These are phyloP conservation scores for Candida corydali DNA, from an alignment of 805 yeast genomes.

Conservation along the genomic window DNA sequence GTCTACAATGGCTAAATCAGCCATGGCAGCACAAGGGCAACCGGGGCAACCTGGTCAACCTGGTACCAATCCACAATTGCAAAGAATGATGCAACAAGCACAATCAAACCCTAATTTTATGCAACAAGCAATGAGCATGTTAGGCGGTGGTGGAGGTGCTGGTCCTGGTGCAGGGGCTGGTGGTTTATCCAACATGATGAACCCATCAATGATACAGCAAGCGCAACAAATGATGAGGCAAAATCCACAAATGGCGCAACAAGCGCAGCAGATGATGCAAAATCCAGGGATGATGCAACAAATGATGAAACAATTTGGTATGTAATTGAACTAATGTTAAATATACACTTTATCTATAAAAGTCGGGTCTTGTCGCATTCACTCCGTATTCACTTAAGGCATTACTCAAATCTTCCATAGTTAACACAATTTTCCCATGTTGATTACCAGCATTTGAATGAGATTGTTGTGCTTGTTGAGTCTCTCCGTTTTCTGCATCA, in stretches of 20 bases:
- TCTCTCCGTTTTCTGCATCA: slow-evolving; percentile 28
- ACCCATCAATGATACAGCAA: slow-evolving; percentile 46
- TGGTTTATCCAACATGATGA: slow-evolving; percentile 53
- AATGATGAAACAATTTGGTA: slow-evolving; percentile 73
- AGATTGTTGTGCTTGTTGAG: slow-evolving; percentile 31
- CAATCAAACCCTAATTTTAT: slow-evolving; percentile 47
- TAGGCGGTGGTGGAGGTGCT: slow-evolving; percentile 50
- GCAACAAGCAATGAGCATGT: slow-evolving; percentile 63
- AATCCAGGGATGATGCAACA: slow-evolving; percentile 45
- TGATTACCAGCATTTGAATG: slow-evolving; percentile 45
- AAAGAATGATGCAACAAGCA: slow-evolving; percentile 53
- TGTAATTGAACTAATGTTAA: slow-evolving; percentile 32
- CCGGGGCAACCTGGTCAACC: slow-evolving; percentile 6
- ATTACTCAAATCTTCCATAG: slow-evolving; percentile 89
- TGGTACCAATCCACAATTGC: slow-evolving; percentile 39
- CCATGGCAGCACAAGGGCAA: slow-evolving; percentile 38
- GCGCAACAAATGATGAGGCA: slow-evolving; percentile 45
- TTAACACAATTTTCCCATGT: slow-evolving; percentile 77
- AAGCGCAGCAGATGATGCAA: slow-evolving; percentile 45
- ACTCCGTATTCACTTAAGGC: slow-evolving; percentile 92
- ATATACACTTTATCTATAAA: slow-evolving; percentile 59
- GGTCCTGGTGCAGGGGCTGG: slow-evolving; percentile 24
- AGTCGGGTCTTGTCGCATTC: slow-evolving; percentile 87
- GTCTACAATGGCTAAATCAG: slow-evolving; percentile 85
- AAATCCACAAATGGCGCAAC: slow-evolving; percentile 42